These are phyloP conservation scores for Teratosphaeriaceae sp. DNA, from an alignment of 2,329 filamentous ascomycete genomes.

Conservation along the genomic window DNA sequence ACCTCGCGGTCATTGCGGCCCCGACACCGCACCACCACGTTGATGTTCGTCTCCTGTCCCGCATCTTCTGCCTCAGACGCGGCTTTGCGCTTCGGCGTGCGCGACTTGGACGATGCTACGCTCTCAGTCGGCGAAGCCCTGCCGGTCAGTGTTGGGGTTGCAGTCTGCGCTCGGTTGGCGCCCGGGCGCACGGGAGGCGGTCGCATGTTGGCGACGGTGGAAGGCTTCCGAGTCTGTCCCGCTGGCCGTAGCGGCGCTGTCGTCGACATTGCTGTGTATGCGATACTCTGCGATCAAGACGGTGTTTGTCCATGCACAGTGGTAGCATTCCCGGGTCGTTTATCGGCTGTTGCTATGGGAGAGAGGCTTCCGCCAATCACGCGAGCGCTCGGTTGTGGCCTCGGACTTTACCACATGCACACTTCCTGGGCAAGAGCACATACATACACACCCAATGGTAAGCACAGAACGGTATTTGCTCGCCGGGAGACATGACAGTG, in stretches of 20 bases:
- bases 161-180: constrained; percentile 39
- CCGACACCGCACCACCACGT: constrained; percentile 90
- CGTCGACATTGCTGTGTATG: constrained; percentile 6
- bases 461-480: no score
- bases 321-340: no score
- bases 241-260: constrained; percentile 4
- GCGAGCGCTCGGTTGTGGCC: no score
- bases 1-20: constrained; percentile 91
- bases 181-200: constrained; percentile 42
- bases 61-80: constrained; percentile 59
- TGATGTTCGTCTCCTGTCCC: constrained; percentile 88
- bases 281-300: no score
- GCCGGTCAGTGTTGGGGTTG: constrained; percentile 40
- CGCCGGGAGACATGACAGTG: no score
- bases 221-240: constrained; percentile 15
- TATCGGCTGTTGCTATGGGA: no score
- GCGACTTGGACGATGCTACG: constrained; percentile 52
- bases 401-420: no score
- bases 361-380: no score
- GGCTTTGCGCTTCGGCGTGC: constrained; percentile 72
- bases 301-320: no score
- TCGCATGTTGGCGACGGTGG: constrained; percentile 46
- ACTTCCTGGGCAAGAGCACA: no score
- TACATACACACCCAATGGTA: no score
- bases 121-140: constrained; percentile 66